Percentiles rank a stretch among this genome's conserved stretches.
phyloP scores from a whole-genome alignment of 2,329 filamentous ascomycete species.

The Neopestalotiopsis sp. region DNA sequence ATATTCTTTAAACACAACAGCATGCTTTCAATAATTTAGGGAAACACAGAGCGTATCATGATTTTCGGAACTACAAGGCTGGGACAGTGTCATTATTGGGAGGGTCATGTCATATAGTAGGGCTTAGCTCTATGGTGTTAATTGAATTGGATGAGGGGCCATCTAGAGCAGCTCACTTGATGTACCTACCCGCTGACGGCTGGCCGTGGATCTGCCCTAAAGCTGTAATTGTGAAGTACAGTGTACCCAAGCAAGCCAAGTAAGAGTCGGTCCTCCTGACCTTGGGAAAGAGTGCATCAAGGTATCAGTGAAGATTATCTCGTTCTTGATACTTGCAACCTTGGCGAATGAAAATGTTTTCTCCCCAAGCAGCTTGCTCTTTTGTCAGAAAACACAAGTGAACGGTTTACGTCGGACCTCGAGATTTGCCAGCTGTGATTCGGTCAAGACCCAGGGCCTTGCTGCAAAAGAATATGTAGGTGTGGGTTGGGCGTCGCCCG shows the following conservation, averaged over 20 bases:
- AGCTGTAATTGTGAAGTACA: too few species aligned
- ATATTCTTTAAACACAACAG: neutral
- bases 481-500: slow-evolving; percentile 10
- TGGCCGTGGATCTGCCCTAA: neutral
- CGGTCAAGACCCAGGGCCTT: neutral
- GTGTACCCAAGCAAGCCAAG: too few species aligned
- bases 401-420: slow-evolving; percentile 15
- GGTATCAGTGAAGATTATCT: neutral
- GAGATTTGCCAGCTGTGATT: slow-evolving; percentile 10
- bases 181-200: neutral
- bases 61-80: neutral
- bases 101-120: neutral
- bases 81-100: neutral
- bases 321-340: neutral
- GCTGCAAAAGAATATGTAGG: slow-evolving; percentile 8
- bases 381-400: neutral
- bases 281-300: too few species aligned
- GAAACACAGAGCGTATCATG: neutral
- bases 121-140: neutral
- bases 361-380: neutral
- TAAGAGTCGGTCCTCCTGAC: neutral
- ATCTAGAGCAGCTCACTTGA: neutral
- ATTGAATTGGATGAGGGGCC: neutral
- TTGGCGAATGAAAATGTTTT: neutral
- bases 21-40: neutral